These are phyloP conservation scores for Scedosporium boydii DNA, from an alignment of 2,329 filamentous ascomycete genomes.

Conservation along the genomic window DNA sequence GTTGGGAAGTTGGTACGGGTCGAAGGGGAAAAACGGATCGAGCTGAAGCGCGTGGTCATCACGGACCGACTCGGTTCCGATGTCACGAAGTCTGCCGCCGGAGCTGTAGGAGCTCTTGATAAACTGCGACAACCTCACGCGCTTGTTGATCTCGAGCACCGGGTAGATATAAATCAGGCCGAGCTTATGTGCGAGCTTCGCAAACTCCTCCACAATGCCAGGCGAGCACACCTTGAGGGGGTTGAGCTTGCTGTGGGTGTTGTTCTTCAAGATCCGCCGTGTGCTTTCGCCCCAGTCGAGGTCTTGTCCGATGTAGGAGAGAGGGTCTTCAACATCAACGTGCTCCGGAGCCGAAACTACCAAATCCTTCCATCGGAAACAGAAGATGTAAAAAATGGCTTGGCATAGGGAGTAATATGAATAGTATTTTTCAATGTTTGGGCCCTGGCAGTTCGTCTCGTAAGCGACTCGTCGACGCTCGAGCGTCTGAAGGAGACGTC, in stretches of 20 bases:
- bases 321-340: slow-evolving; percentile 52
- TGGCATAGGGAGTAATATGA: slow-evolving; percentile 85
- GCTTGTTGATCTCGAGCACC: slow-evolving; percentile 85
- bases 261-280: slow-evolving; percentile 62
- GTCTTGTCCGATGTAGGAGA: slow-evolving; percentile 57
- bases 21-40: slow-evolving; percentile 94
- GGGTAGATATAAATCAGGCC: slow-evolving; percentile 84
- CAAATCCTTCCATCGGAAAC: slow-evolving; percentile 93
- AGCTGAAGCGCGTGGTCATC: slow-evolving; percentile 77
- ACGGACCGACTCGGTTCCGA: slow-evolving; percentile 5
- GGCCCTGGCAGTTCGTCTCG: slow-evolving; percentile 67
- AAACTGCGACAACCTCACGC: slow-evolving; percentile 67
- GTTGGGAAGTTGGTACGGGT: slow-evolving; percentile 82
- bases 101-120: slow-evolving; percentile 47
- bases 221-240: slow-evolving; percentile 92
- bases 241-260: slow-evolving; percentile 84
- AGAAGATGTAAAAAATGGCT: slow-evolving; percentile 88
- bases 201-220: slow-evolving; percentile 83
- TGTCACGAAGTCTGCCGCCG: slow-evolving; percentile 43
- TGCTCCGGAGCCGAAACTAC: slow-evolving; percentile 52
- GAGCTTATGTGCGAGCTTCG: slow-evolving; percentile 75
- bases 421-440: slow-evolving; percentile 74
- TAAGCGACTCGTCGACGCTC: slow-evolving; percentile 64
- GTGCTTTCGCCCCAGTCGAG: slow-evolving; percentile 69
- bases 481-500: slow-evolving; percentile 67